Evolutionary conservation across 129 eudicot genomes (phyloP), one percentile per base, ranked within the genome.

Genomic region (Arctium lappa): DNA sequence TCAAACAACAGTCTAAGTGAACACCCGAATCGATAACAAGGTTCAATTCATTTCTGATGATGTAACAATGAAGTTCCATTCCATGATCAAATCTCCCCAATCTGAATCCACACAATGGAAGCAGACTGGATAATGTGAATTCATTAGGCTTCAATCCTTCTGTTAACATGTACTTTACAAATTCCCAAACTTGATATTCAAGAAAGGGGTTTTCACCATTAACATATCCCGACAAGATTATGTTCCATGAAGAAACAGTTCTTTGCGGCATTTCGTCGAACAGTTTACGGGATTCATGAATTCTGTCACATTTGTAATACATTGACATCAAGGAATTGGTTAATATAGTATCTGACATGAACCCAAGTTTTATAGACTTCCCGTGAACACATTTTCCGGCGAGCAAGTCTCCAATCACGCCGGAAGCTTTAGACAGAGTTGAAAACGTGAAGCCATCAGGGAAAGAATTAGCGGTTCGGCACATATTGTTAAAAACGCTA

Each of bases 231-330:
- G 87, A 77, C 53, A 91, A 80, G 79, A 88, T 71, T 38, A 89
- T 85, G 73, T 93, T 93, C 94, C 97, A 93, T 1, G 98, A 88
- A 73, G 90, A 90, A 63, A 84, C 84, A 79, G 70, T 91, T 79
- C 92, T 93, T 2, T 69, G 86, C 33, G 93, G 91, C 98, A 93
- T 93, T 88, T 89, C 94, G 34, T 89, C 93, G 27, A 93, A 93
- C 90, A 93, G 77, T 71, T 86, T 82, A 30, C 48, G 60, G 0
- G 85, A 74, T 36, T 86, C 90, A 27, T 39, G 34, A 60, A 77
- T 72, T 15, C 34, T 13, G 30, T 81, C 91, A 80, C 94, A 93
- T 80, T 85, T 90, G 1, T 75, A 34, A 66, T 88, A 93, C 97
- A 89, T 83, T 7, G 80, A 83, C 89, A 90, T 78, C 73, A 93